phyloP scores from a whole-genome alignment of 192 early-diverging fungal genomes.

The Hyaloraphidium curvatum region DNA sequence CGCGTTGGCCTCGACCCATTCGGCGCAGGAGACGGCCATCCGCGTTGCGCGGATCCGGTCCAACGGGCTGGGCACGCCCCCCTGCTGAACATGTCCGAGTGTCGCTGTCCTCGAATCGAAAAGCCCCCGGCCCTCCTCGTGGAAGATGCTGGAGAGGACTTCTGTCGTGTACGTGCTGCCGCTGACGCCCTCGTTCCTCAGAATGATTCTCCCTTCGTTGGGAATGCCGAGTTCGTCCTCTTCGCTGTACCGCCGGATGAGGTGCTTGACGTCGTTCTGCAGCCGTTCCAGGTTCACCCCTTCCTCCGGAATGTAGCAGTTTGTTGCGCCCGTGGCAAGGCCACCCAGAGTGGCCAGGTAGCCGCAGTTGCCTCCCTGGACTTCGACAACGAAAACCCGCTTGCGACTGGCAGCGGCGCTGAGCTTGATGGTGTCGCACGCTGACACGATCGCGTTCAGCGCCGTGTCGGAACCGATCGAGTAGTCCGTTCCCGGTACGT shows the following conservation, averaged over 20 bases:
- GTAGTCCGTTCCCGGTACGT: conserved; percentile 91
- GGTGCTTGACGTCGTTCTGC: conserved; percentile 67
- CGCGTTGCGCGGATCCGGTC: conserved; percentile 88
- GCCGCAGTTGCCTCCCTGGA: conserved; percentile 87
- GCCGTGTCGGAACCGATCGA: conserved; percentile 89
- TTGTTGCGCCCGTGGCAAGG: conserved; percentile 69
- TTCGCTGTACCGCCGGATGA: conserved; percentile 52
- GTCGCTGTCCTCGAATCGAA: conserved; percentile 82
- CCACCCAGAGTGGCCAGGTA: conserved; percentile 73
- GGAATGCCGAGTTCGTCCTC: conserved; percentile 39
- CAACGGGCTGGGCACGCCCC: conserved; percentile 75
- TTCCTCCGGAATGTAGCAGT: conserved; percentile 85
- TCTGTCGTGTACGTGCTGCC: conserved; percentile 74
- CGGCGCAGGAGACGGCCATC: conserved; percentile 57
- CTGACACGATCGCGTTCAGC: conserved; percentile 76
- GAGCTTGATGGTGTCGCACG: conserved; percentile 81
- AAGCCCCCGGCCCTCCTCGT: conserved; percentile 66
- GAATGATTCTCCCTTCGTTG: conserved; percentile 67
- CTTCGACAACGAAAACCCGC: conserved; percentile 91
- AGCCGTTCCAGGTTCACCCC: conserved; percentile 57
- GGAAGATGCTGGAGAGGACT: conserved; percentile 63
- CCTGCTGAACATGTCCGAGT: conserved; percentile 91
- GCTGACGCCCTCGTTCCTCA: conserved; percentile 53
- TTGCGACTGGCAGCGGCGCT: conserved; percentile 76
- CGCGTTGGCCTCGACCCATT: conserved; percentile 56